A percentile compares a stretch with the other conserved stretches of the same genome.
Evolutionary conservation across 2,329 filamentous ascomycete genomes (phyloP).

Genomic region (Hypoxylon sp.): DNA sequence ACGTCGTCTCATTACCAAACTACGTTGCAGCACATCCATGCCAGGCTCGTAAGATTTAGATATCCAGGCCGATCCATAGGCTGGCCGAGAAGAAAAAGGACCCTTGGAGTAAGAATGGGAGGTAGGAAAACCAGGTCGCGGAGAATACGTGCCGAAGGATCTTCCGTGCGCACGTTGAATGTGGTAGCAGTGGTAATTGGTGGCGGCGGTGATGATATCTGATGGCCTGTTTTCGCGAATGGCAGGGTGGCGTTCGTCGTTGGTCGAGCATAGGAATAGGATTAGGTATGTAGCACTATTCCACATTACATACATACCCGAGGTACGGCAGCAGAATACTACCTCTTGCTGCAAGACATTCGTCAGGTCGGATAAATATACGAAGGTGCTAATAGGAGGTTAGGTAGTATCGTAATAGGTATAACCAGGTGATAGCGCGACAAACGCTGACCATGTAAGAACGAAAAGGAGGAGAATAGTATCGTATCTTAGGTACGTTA

Average conservation of each 20-base stretch:
- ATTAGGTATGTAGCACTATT: constrained; percentile 31
- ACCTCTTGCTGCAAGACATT: constrained; percentile 30
- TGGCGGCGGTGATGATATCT: constrained; percentile 16
- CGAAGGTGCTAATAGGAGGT: constrained; percentile 2
- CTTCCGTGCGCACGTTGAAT: constrained; percentile 5
- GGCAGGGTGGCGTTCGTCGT: too few species aligned
- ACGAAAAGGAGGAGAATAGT: not conserved
- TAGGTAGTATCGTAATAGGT: not conserved
- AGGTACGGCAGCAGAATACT: constrained; percentile 15
- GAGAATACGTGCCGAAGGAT: constrained; percentile 27
- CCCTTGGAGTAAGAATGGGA: not conserved
- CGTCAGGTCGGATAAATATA: constrained; percentile 25
- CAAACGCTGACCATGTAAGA: constrained; percentile 27
- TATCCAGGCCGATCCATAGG: constrained; percentile 15
- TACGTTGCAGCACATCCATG: constrained; percentile 32
- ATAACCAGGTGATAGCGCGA: constrained; percentile 21
- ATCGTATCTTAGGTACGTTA: constrained; percentile 23
- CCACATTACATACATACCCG: constrained; percentile 33
- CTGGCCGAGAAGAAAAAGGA: not conserved
- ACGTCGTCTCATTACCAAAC: constrained; percentile 27
- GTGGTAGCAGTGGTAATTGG: constrained; percentile 4
- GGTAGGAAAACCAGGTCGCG: constrained; percentile 30
- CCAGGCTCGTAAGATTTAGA: constrained; percentile 27
- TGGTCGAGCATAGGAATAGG: constrained; percentile 4
- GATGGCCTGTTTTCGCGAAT: too few species aligned